These are phyloP conservation scores for Sporothrix curviconia DNA, from an alignment of 2,329 filamentous ascomycete genomes.

Conservation along the genomic window DNA sequence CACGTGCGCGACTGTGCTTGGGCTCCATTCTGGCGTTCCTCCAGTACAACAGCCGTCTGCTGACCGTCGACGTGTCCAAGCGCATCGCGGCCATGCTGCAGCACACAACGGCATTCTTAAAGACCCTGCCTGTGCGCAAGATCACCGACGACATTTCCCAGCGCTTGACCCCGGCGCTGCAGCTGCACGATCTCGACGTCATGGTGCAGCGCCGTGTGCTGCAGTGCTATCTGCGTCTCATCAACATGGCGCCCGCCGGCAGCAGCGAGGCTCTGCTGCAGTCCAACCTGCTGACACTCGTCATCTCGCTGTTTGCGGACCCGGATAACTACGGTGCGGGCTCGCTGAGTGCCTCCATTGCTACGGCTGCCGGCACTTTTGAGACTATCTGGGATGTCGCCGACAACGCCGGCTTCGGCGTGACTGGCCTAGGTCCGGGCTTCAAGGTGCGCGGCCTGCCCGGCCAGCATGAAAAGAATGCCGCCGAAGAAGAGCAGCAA, in stretches of 20 bases:
- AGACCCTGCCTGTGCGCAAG: conserved; percentile 74
- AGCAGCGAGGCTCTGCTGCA: conserved; percentile 82
- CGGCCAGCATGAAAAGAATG: conserved; percentile 55
- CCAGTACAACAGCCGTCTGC: conserved; percentile 82
- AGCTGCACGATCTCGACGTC: conserved; percentile 81
- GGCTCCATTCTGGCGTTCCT: conserved; percentile 88
- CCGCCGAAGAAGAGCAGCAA: conserved; percentile 26
- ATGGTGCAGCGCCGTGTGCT: conserved; percentile 91
- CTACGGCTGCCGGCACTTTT: conserved; percentile 80
- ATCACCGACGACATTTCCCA: conserved; percentile 80
- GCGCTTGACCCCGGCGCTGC: conserved; percentile 74
- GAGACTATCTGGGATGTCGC: conserved; percentile 92
- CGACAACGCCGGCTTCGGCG: conserved; percentile 91
- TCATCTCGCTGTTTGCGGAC: conserved; percentile 87
- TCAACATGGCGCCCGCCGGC: conserved; percentile 78
- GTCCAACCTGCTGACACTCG: conserved; percentile 83
- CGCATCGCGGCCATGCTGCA: conserved; percentile 90
- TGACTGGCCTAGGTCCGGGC: conserved; percentile 76
- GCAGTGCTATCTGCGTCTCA: conserved; percentile 88
- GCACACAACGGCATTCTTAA: conserved; percentile 86
- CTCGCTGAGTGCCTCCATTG: conserved; percentile 84
- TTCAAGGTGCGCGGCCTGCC: conserved; percentile 66
- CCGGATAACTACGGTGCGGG: conserved; percentile 81
- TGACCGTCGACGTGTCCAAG: conserved; percentile 91
- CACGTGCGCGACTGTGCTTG: conserved; percentile 94